Base-by-base conservation (phyloP, 2,329 filamentous ascomycete genomes). In the Huntiella bhutanensis region DNA sequence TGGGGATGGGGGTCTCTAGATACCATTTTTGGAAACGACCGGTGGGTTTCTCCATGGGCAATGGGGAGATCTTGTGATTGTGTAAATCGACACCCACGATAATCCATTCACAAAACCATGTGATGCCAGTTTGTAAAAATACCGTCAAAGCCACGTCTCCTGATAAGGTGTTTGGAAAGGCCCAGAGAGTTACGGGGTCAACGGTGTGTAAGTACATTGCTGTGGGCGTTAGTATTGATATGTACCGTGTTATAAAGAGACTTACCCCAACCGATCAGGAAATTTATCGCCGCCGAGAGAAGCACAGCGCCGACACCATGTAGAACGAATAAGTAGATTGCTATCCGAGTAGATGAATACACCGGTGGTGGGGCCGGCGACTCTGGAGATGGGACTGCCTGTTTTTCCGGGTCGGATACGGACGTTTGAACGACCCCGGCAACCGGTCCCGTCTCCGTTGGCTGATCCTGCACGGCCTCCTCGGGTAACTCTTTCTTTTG, bases 91-190 rank as follows among this genome's bases (percentile, higher is more conserved):
- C 57, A 52, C 64, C 64, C 19, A 73, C 67, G n/a, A 71, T 55
- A 22, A 62, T 49, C 33, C 63, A 57, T 53, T 71, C 67, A 37
- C 69, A 57, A 43, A 69, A 57, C 69, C 69, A 73, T 16, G 69
- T 73, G 41, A 70, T 58, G 51, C 68, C 54, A 52, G 59, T 64
- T 55, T 72, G 69, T 43, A 71, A 45, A 51, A 72, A 59, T 49
- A 70, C 62, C n/a, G 69, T 72, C 36, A 73, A 59, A 34, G 60
- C 64, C 2, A 64, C 64, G 54, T 73, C 70, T 45, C 62, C 65
- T 7, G 67, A 62, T 2, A 73, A 58, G 1, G 69, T 71, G 52
- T 68, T 69, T 50, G 69, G 69, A 22, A 69, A 62, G 51, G 60
- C 55, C 53, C 67, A 72, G 40, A 73, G 59, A 12, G 63, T 61